These are phyloP conservation scores for Schizochytrium sp. DNA, from an alignment of 108 stramenopile genomes.

Conservation along the genomic window DNA sequence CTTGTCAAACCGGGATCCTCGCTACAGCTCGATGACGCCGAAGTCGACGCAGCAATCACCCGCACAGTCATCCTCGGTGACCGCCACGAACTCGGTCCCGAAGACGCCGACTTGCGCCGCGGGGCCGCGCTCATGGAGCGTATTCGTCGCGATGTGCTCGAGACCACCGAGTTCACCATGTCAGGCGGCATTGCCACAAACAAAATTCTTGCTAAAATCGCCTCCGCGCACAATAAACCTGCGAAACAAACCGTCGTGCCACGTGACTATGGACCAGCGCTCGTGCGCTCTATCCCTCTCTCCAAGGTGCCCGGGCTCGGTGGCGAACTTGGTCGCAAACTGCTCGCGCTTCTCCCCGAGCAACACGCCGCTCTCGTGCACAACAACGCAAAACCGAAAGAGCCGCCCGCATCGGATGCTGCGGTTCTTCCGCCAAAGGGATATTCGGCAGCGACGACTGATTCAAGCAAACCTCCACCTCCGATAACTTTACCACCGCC, in stretches of 20 bases:
- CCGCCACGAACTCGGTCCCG: neutral
- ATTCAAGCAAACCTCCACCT: neutral
- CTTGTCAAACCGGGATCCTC: neutral
- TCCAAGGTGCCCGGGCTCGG: conserved; percentile 36
- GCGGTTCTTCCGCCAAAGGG: too few species aligned
- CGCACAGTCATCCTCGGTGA: neutral
- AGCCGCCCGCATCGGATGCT: too few species aligned
- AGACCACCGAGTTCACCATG: conserved; percentile 35
- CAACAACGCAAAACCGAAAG: neutral
- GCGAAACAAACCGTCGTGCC: conserved; percentile 41
- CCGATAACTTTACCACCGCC: neutral
- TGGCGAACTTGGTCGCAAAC: conserved; percentile 32
- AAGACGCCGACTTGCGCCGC: conserved; percentile 22
- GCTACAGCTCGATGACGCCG: conserved; percentile 11
- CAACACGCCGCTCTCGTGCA: neutral
- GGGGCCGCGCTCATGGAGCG: conserved; percentile 33
- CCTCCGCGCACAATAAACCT: conserved; percentile 39
- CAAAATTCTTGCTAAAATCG: conserved; percentile 41
- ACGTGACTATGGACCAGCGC: neutral
- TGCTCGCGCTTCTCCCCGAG: neutral
- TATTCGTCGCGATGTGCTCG: conserved; percentile 27
- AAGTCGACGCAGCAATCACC: neutral
- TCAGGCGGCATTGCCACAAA: conserved; percentile 40
- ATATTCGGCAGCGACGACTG: too few species aligned
- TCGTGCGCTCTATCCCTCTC: conserved; percentile 27